Evolutionary conservation across 129 eudicot species (phyloP).

Genomic region (Arctium minus): DNA sequence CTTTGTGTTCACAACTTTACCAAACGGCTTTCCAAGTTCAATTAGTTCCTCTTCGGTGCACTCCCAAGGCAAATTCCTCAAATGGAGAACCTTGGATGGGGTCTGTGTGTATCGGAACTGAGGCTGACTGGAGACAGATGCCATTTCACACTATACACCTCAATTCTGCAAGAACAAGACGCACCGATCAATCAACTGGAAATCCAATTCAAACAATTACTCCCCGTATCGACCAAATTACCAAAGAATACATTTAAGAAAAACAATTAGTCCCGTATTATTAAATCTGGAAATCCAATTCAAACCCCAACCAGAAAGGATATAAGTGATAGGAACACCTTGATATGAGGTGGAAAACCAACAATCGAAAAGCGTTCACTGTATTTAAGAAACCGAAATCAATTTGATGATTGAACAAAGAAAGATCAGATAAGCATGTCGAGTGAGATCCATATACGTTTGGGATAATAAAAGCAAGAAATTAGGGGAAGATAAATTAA

Average conservation of each 20-base stretch:
- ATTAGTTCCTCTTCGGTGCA: constrained; percentile 87
- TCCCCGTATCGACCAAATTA: not conserved
- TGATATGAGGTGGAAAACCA: not conserved
- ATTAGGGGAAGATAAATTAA: not conserved
- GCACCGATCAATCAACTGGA: not conserved
- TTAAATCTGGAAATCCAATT: constrained; percentile 1
- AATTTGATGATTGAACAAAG: constrained; percentile 1
- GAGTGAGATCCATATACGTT: constrained; percentile 24
- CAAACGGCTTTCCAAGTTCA: constrained; percentile 87
- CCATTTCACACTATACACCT: constrained; percentile 43
- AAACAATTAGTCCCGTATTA: not conserved
- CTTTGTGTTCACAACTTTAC: constrained; percentile 89
- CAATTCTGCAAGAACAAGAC: constrained; percentile 4
- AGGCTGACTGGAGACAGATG: constrained; percentile 92
- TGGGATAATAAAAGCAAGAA: not conserved
- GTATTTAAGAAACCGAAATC: not conserved
- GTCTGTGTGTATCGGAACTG: constrained; percentile 94
- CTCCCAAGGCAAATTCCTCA: constrained; percentile 97
- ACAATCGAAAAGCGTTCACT: constrained; percentile 5
- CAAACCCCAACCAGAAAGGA: constrained; percentile 1
- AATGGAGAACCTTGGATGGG: constrained; percentile 89
- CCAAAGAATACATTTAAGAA: not conserved
- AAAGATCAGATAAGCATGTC: not conserved
- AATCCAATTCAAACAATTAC: not conserved
- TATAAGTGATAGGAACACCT: not conserved